A percentile compares a stretch with the other conserved stretches of the same genome.
Conservation (phyloP, 495 filamentous ascomycete genomes). For the Talaromyces proteolyticus region DNA sequence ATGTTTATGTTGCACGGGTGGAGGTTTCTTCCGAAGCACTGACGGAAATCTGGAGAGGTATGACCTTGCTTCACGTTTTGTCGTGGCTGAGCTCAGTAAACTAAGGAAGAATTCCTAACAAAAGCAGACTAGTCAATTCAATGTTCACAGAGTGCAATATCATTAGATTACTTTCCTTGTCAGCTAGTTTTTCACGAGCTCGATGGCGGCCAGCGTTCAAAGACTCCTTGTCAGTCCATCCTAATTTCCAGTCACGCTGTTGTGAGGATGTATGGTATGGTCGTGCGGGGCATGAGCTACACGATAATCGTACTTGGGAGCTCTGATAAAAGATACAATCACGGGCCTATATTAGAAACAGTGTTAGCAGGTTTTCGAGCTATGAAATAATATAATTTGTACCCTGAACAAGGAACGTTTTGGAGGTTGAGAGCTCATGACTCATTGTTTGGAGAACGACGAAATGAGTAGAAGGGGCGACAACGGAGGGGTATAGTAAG, state of each 20-base stretch:
- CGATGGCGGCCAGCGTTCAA: constrained; percentile 17
- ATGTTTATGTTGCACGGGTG: constrained; percentile 15
- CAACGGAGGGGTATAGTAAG: constrained; percentile 33
- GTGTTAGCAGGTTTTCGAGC: background rate
- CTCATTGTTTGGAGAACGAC: background rate
- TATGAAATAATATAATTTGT: background rate
- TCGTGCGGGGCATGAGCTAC: background rate
- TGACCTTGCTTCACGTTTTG: constrained; percentile 82
- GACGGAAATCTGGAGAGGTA: constrained; percentile 69
- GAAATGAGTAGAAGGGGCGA: constrained; percentile 40
- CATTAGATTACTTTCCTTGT: constrained; percentile 21
- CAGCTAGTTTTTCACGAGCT: constrained; percentile 42
- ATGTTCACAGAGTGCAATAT: background rate
- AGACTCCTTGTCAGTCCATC: background rate
- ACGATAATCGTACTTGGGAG: background rate
- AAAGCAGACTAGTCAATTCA: background rate
- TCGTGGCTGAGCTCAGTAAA: constrained; percentile 75
- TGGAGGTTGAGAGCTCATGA: constrained; percentile 5
- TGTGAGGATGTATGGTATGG: constrained; percentile 1
- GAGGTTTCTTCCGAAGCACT: constrained; percentile 31
- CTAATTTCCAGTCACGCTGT: background rate
- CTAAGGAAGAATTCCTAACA: constrained; percentile 77
- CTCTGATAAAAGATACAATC: background rate
- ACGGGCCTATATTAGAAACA: background rate
- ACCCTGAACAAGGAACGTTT: background rate